Evolutionary conservation across 495 filamentous ascomycete species (phyloP).

Genomic region (Penicillium parvum): DNA sequence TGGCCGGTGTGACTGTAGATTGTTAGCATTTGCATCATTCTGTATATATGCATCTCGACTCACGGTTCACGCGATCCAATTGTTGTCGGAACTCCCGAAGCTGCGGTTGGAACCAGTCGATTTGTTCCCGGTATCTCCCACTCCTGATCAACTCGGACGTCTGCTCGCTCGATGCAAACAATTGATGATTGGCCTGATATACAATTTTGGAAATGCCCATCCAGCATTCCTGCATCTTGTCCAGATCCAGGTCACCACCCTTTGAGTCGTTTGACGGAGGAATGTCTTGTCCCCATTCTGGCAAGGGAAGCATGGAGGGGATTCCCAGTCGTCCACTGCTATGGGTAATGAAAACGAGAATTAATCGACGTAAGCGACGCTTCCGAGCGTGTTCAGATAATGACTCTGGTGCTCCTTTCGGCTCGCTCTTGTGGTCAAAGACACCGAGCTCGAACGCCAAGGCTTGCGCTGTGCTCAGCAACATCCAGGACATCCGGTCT

Average conservation of each 20-base stretch:
- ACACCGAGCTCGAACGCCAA: slow-evolving; percentile 92
- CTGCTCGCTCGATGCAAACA: slow-evolving; percentile 79
- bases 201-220: slow-evolving; percentile 84
- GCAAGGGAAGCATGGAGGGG: slow-evolving; percentile 82
- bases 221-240: slow-evolving; percentile 82
- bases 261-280: slow-evolving; percentile 29
- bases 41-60: slow-evolving; percentile 8
- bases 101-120: slow-evolving; percentile 77
- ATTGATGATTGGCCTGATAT: slow-evolving; percentile 74
- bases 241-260: slow-evolving; percentile 31
- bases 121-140: slow-evolving; percentile 70
- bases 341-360: slow-evolving; percentile 87
- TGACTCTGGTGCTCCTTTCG: slow-evolving; percentile 47
- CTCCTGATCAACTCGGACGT: slow-evolving; percentile 83
- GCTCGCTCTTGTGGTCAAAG: slow-evolving; percentile 74
- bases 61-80: slow-evolving; percentile 60
- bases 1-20: slow-evolving; percentile 61
- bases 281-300: slow-evolving; percentile 51
- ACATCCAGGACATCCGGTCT: slow-evolving; percentile 98
- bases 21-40: slow-evolving; percentile 18
- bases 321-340: slow-evolving; percentile 88
- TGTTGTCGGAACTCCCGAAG: slow-evolving; percentile 69
- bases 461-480: slow-evolving; percentile 84
- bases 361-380: slow-evolving; percentile 73
- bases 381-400: slow-evolving; percentile 66